Percentiles rank a stretch among this genome's conserved stretches.
These are phyloP conservation scores for Grigorovia yakushimaensis DNA, from an alignment of 805 yeast genomes.

Conservation along the genomic window DNA sequence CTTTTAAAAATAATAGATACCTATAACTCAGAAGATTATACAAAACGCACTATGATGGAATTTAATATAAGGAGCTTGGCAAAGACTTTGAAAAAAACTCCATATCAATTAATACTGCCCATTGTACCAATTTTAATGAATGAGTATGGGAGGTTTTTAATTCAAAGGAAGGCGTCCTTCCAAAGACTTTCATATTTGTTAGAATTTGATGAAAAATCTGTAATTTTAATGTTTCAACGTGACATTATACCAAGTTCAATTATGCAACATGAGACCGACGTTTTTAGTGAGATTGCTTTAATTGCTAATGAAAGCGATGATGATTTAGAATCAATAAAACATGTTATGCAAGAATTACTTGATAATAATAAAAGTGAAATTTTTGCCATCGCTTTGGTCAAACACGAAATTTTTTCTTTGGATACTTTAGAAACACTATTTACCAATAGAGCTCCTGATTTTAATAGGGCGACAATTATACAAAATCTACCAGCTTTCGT, in stretches of 20 bases:
- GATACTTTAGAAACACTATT: constrained; percentile 25
- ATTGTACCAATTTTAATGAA: constrained; percentile 65
- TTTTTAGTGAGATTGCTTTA: constrained; percentile 33
- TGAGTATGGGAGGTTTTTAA: constrained; percentile 45
- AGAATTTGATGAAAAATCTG: constrained; percentile 49
- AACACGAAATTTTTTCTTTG: constrained; percentile 24
- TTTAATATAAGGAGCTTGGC: constrained; percentile 56
- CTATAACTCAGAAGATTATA: constrained; percentile 54
- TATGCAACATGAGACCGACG: constrained; percentile 53
- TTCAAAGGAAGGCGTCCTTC: constrained; percentile 43
- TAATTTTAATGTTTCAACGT: constrained; percentile 58
- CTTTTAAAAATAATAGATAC: constrained; percentile 56
- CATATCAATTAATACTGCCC: constrained; percentile 75
- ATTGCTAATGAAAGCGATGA: constrained; percentile 20
- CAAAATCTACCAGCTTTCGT: constrained; percentile 25
- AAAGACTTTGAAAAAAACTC: constrained; percentile 43
- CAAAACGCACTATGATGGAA: constrained; percentile 53
- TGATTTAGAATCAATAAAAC: constrained; percentile 11
- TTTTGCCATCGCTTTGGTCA: constrained; percentile 28
- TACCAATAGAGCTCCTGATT: constrained; percentile 22
- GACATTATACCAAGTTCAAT: constrained; percentile 71
- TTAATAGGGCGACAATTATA: constrained; percentile 19
- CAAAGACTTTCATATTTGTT: constrained; percentile 54
- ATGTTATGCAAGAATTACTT: constrained; percentile 16
- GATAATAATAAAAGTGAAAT: constrained; percentile 26